Evolutionary conservation across 164 flowering plant species (phyloP).

Genomic region (Sedum album): DNA sequence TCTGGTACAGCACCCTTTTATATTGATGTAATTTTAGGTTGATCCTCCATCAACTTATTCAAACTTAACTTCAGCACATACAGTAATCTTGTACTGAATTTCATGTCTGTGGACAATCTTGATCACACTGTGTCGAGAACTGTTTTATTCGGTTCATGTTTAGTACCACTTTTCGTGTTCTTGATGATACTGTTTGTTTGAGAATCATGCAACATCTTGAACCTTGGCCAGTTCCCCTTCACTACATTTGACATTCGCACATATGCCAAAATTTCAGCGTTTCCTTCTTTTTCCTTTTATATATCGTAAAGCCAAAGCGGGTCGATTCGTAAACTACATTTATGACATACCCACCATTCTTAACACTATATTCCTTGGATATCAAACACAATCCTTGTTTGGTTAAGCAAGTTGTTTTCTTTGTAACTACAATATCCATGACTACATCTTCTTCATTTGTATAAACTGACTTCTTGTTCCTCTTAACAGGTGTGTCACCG

Average conservation of each 20-base stretch:
- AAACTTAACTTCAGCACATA: not conserved
- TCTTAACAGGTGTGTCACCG: slow-evolving; percentile 49
- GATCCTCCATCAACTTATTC: not conserved
- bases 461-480: not conserved
- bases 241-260: not conserved
- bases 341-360: not conserved
- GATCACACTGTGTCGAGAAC: not conserved
- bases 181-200: not conserved
- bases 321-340: not conserved
- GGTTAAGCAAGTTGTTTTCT: not conserved
- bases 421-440: not conserved
- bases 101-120: not conserved
- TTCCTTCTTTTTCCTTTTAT: not conserved
- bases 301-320: not conserved
- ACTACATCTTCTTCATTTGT: not conserved
- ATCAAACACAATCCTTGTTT: not conserved
- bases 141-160: not conserved
- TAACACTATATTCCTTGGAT: not conserved
- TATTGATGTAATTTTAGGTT: not conserved
- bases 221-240: not conserved
- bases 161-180: not conserved
- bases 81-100: not conserved
- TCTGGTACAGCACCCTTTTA: not conserved
- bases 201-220: not conserved
- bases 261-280: not conserved